Percentiles rank a stretch among this genome's conserved stretches.
Conservation (phyloP, 73 alveolate species). For the Paraurostyla sp. region DNA sequence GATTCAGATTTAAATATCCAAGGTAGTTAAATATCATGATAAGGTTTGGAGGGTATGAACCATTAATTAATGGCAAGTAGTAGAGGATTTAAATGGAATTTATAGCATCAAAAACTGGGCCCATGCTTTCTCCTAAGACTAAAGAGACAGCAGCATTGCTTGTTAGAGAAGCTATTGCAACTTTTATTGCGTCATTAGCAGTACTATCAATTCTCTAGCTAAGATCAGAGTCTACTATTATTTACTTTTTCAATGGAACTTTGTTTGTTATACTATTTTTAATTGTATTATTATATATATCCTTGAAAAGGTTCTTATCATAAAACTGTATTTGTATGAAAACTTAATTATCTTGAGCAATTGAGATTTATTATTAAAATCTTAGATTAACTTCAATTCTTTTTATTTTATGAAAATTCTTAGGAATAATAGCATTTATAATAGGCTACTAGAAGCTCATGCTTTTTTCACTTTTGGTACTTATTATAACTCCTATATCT, state of each 20-base stretch:
- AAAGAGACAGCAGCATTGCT: slow-evolving; percentile 26
- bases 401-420: too few relatives aligned
- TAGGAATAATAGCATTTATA: too few relatives aligned
- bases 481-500: too few relatives aligned
- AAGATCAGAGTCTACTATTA: neutral
- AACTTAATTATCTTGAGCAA: too few relatives aligned
- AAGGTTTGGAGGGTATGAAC: slow-evolving; percentile 20
- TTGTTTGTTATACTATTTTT: neutral
- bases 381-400: too few relatives aligned
- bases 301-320: too few relatives aligned
- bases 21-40: neutral
- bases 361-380: too few relatives aligned
- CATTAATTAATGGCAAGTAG: slow-evolving; percentile 34
- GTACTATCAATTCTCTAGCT: neutral
- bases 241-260: neutral
- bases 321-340: too few relatives aligned
- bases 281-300: too few relatives aligned
- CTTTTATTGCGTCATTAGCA: slow-evolving; percentile 4
- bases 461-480: too few relatives aligned
- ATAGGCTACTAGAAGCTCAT: too few relatives aligned
- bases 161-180: slow-evolving; percentile 7
- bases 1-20: neutral
- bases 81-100: slow-evolving; percentile 36
- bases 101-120: slow-evolving; percentile 44
- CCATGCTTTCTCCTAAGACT: slow-evolving; percentile 43